Percentiles rank a stretch among this genome's conserved stretches.
phyloP scores from a whole-genome alignment of 176 grass and related monocot species.

The Lolium perenne region DNA sequence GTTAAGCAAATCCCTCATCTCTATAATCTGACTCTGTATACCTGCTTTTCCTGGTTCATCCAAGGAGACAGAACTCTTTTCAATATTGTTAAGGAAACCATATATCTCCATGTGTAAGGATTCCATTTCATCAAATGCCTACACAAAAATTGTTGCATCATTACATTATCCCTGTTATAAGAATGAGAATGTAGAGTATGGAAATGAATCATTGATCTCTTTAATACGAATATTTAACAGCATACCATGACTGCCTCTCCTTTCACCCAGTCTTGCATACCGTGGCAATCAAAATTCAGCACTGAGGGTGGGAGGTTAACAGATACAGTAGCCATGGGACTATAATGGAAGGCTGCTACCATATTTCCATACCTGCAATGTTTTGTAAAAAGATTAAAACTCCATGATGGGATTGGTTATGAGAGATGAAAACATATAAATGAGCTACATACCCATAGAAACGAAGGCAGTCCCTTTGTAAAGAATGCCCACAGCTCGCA shows the following conservation, averaged over 20 bases:
- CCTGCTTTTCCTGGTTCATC: slow-evolving; percentile 63
- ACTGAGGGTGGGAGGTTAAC: slow-evolving; percentile 74
- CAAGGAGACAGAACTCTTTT: slow-evolving; percentile 51
- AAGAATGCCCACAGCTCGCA: slow-evolving; percentile 87
- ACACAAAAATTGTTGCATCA: slow-evolving; percentile 36
- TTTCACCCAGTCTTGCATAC: slow-evolving; percentile 77
- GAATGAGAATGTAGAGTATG: slow-evolving; percentile 26
- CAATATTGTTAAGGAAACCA: slow-evolving; percentile 58
- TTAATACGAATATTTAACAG: slow-evolving; percentile 36
- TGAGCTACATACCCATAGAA: slow-evolving; percentile 77
- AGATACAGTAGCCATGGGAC: slow-evolving; percentile 74
- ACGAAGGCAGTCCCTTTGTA: slow-evolving; percentile 83
- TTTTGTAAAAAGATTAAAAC: slow-evolving; percentile 39
- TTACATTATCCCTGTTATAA: slow-evolving; percentile 35
- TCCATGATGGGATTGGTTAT: neutral
- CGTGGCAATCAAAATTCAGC: slow-evolving; percentile 66
- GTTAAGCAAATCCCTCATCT: slow-evolving; percentile 78
- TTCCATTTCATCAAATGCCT: slow-evolving; percentile 71
- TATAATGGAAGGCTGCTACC: slow-evolving; percentile 87
- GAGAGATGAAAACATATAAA: slow-evolving; percentile 9
- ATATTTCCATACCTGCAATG: slow-evolving; percentile 81
- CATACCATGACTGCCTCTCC: slow-evolving; percentile 76
- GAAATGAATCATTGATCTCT: slow-evolving; percentile 25
- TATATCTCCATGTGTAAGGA: slow-evolving; percentile 75
- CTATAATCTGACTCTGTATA: slow-evolving; percentile 56